A percentile compares a stretch with the other conserved stretches of the same genome.
Evolutionary conservation across 2,329 filamentous ascomycete genomes (phyloP).

Genomic region (Aureobasidium leucospermi): DNA sequence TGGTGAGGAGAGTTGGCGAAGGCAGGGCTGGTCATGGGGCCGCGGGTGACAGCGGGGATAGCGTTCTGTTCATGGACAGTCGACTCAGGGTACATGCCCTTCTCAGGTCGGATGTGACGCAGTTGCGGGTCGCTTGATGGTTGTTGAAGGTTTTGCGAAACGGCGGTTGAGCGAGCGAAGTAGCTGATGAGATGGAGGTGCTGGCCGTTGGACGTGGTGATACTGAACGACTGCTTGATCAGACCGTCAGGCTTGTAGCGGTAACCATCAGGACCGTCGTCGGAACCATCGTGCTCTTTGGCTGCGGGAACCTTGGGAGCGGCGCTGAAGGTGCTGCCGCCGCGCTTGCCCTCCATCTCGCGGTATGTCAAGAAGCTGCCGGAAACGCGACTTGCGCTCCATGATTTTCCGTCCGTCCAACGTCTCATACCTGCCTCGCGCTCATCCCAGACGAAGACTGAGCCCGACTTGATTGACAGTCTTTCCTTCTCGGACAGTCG

Average conservation of each 20-base stretch:
- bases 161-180: constrained; percentile 73
- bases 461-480: constrained; percentile 90
- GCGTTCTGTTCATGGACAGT: constrained; percentile 79
- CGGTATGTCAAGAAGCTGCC: constrained; percentile 96
- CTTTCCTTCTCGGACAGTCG: constrained; percentile 93
- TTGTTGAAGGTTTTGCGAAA: constrained; percentile 65
- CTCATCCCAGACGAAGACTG: constrained; percentile 99
- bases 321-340: constrained; percentile 58
- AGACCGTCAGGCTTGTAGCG: constrained; percentile 92
- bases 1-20: constrained; percentile 47
- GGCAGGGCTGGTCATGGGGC: constrained; percentile 55
- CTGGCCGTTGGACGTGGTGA: constrained; percentile 82
- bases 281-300: constrained; percentile 59
- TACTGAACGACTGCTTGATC: constrained; percentile 99
- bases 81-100: constrained; percentile 96
- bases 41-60: constrained; percentile 71
- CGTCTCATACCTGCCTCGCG: constrained; percentile 94
- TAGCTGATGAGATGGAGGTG: constrained; percentile 98
- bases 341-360: constrained; percentile 98
- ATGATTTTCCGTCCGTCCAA: constrained; percentile 98
- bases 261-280: constrained; percentile 77
- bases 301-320: constrained; percentile 35
- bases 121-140: constrained; percentile 74
- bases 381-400: constrained; percentile 95
- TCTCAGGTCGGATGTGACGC: constrained; percentile 74